phyloP scores from a whole-genome alignment of 441 rosid species.

The Erodium texanum region DNA sequence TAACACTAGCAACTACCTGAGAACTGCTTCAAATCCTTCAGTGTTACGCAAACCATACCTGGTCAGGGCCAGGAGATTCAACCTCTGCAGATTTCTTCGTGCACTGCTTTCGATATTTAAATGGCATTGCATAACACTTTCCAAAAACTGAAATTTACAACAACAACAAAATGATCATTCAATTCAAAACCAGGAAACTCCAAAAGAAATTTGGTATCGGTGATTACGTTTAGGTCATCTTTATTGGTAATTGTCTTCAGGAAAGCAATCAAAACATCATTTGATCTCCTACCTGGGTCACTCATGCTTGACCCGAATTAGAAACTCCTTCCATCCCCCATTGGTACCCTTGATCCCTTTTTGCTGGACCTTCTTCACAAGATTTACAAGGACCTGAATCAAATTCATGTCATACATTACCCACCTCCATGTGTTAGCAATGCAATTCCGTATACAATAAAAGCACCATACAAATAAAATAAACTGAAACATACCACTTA shows the following conservation, averaged over 20 bases:
- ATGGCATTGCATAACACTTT: conserved; percentile 34
- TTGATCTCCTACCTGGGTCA: conserved; percentile 64
- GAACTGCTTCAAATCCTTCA: background rate
- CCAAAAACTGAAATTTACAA: conserved; percentile 40
- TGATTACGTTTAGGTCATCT: conserved; percentile 40
- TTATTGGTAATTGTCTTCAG: conserved; percentile 44
- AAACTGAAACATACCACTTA: background rate
- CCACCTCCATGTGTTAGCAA: no score
- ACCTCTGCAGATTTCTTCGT: conserved; percentile 30
- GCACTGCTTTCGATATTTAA: conserved; percentile 32
- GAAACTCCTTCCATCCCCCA: conserved; percentile 79
- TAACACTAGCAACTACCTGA: no score
- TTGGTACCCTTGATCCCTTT: conserved; percentile 41
- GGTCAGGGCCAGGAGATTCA: conserved; percentile 43
- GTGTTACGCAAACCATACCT: conserved; percentile 32
- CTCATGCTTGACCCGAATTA: conserved; percentile 57
- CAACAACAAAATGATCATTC: background rate
- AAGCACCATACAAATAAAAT: background rate
- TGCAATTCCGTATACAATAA: background rate
- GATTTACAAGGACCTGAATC: conserved; percentile 51
- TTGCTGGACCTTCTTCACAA: conserved; percentile 66
- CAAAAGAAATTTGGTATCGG: background rate
- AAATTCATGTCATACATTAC: background rate
- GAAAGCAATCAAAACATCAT: conserved; percentile 50
- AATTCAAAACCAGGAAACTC: background rate